Base-by-base conservation (phyloP, 179 eudicot genomes). In the Amaranthus tricolor region DNA sequence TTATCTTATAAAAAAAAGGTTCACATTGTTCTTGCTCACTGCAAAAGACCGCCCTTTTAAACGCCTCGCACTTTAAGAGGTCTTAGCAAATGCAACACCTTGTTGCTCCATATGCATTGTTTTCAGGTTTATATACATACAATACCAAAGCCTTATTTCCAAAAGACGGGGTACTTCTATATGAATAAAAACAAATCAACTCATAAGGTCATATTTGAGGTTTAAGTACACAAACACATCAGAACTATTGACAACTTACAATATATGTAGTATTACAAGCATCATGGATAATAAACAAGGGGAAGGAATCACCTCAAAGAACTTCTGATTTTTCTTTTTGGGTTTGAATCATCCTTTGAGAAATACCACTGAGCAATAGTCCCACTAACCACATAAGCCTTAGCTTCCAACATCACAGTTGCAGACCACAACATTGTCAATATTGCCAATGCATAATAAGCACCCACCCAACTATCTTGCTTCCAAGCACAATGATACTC, bases 341-440 rank as follows among this genome's bases (percentile, higher is more conserved):
- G 90, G 16, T 73, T 64, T 0, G 85, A 73, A 68, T 83, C 86
- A 61, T 89, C 97, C 91, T 95, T 93, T 3, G 92, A 87, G 74
- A 95, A 93, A 74, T 95, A 95, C 99, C 99, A 95, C 71, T 95
- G 98, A 58, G 98, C 98, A 85, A 95, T 86, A 74, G 98, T 91
- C 49, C 92, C 95, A 80, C 95, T 93, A 21, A 87, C 89, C 82
- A 93, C 95, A 87, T 90, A 95, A 64, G 86, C 90, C 85, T 93
- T 89, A 48, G 86, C 84, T 75, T 95, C 99, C 77, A 91, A 72
- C 93, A 91, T 82, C 1, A 84, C 87, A 2, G 92, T 65, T 2
- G 90, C 90, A 14, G 98, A 89, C 99, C 99, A 95, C 78, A 93
- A 53, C 99, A 93, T 91, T 5, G 97, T 90, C 61, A 94, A 77